phyloP scores from a whole-genome alignment of 257 asterid genomes.

The Nicotiana tabacum region DNA sequence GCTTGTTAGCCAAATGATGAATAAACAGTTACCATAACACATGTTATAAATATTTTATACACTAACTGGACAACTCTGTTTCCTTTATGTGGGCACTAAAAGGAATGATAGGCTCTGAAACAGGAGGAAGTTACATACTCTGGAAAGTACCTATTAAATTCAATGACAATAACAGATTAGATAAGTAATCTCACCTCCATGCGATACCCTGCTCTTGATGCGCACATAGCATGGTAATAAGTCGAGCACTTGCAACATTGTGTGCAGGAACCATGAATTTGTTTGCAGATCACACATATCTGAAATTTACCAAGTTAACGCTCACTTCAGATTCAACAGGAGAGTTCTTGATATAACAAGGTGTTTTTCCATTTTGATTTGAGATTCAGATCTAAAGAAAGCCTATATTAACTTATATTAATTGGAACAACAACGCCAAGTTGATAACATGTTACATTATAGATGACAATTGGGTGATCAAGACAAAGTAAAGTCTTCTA shows the following conservation, averaged over 20 bases:
- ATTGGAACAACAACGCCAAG: neutral
- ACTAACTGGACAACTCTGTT: neutral
- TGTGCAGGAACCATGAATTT: slow-evolving; percentile 98
- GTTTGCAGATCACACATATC: slow-evolving; percentile 99
- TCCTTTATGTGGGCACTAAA: neutral
- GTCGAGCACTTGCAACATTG: slow-evolving; percentile 95
- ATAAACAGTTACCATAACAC: neutral
- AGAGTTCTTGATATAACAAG: neutral
- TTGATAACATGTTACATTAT: neutral
- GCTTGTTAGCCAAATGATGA: neutral
- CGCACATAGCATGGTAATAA: slow-evolving; percentile 92
- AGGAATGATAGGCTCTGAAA: neutral
- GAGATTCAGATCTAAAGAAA: neutral
- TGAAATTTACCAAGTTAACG: slow-evolving; percentile 28
- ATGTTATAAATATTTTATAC: neutral
- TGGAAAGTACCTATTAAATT: neutral
- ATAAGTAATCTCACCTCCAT: slow-evolving; percentile 77
- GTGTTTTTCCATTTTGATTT: neutral
- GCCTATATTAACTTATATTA: neutral
- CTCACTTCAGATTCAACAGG: slow-evolving; percentile 3
- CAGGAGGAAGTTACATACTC: neutral
- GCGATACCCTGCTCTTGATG: slow-evolving; percentile 93
- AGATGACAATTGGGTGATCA: neutral
- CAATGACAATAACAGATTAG: neutral
- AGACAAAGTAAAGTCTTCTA: neutral